A percentile compares a stretch with the other conserved stretches of the same genome.
These are phyloP conservation scores for Pelargonium cotyledonis DNA, from an alignment of 441 rosid species.

Conservation along the genomic window DNA sequence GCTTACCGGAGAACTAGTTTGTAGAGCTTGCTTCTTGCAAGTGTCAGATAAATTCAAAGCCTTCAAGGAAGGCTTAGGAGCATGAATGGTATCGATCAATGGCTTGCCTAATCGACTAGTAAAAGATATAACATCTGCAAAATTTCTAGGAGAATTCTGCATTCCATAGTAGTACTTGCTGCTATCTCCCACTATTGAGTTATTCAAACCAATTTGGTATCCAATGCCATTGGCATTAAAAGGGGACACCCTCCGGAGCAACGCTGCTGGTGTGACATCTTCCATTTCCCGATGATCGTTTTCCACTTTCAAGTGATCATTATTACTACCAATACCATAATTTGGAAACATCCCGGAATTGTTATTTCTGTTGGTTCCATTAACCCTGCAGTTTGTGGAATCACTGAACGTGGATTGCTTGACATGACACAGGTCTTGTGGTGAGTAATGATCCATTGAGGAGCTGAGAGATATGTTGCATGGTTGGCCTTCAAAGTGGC, in stretches of 20 bases:
- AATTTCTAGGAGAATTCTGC: slow-evolving; percentile 27
- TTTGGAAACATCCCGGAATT: slow-evolving; percentile 22
- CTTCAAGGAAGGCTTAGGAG: slow-evolving; percentile 40
- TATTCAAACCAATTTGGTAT: slow-evolving; percentile 24
- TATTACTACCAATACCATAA: slow-evolving; percentile 20
- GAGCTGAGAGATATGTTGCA: slow-evolving; percentile 38
- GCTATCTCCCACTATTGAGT: slow-evolving; percentile 33
- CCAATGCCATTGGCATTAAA: slow-evolving; percentile 16
- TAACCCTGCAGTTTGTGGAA: not conserved
- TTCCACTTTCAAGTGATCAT: slow-evolving; percentile 21
- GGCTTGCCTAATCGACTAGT: slow-evolving; percentile 39
- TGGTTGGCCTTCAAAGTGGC: slow-evolving; percentile 29
- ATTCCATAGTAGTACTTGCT: slow-evolving; percentile 25
- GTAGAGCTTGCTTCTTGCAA: slow-evolving; percentile 46
- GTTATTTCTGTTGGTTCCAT: slow-evolving; percentile 8
- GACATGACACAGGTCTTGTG: slow-evolving; percentile 11
- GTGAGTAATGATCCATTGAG: slow-evolving; percentile 18
- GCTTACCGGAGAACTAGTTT: slow-evolving; percentile 37
- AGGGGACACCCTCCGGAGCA: slow-evolving; percentile 12
- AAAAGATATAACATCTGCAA: slow-evolving; percentile 23
- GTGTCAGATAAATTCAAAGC: slow-evolving; percentile 36
- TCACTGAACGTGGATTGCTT: slow-evolving; percentile 18
- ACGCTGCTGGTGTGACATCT: not conserved
- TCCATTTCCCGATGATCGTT: slow-evolving; percentile 18
- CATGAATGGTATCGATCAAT: slow-evolving; percentile 31